Conservation (phyloP, 805 yeast genomes). For the Ogataea degrootiae region DNA sequence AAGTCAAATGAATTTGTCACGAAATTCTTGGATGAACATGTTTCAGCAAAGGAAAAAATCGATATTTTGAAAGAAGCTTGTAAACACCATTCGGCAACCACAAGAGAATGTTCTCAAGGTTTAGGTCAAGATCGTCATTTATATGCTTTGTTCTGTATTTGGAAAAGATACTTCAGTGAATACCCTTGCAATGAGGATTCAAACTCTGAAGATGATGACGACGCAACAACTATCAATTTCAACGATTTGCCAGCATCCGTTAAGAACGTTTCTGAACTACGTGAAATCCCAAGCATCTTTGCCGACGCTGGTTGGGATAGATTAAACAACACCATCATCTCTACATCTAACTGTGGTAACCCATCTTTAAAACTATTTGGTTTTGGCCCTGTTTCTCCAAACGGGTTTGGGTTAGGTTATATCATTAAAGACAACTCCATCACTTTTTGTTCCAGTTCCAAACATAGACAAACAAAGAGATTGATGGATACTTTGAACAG, state of each 20-base stretch:
- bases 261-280: constrained; percentile 20
- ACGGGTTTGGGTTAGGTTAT: constrained; percentile 92
- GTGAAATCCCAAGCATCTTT: constrained; percentile 66
- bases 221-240: constrained; percentile 29
- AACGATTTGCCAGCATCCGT: constrained; percentile 22
- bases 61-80: constrained; percentile 65
- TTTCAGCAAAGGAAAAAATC: constrained; percentile 55
- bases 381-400: constrained; percentile 84
- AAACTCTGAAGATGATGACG: constrained; percentile 27
- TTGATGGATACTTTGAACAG: constrained; percentile 64
- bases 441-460: constrained; percentile 78
- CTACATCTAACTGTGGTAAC: constrained; percentile 89
- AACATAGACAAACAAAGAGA: constrained; percentile 81
- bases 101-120: constrained; percentile 68
- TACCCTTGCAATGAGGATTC: constrained; percentile 10
- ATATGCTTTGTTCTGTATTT: constrained; percentile 80
- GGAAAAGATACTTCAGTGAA: constrained; percentile 58
- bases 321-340: constrained; percentile 71
- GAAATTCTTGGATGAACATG: constrained; percentile 68
- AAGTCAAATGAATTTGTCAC: constrained; percentile 81
- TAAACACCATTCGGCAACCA: constrained; percentile 57
- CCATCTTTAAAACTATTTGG: constrained; percentile 85
- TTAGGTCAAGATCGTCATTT: constrained; percentile 91
- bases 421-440: constrained; percentile 78
- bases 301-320: constrained; percentile 87